Evolutionary conservation across 192 early-diverging fungal species (phyloP), one percentile per base, ranked within the genome.

Genomic region (Neocallimastix lanati): DNA sequence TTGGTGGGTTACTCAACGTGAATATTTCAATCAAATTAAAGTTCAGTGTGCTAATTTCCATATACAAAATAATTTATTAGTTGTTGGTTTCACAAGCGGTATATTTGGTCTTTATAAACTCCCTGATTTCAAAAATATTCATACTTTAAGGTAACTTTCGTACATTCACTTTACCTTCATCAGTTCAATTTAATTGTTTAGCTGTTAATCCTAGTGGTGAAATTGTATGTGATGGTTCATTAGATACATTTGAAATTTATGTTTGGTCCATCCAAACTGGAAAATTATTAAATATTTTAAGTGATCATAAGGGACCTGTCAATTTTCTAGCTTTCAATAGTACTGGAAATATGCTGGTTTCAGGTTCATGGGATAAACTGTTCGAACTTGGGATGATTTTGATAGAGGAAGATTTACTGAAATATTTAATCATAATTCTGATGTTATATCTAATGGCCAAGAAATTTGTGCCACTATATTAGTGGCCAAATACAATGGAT

Each of bases 251-350:
- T 85, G 97, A 98, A 82, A 95, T 99, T 40, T 98, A 91, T 83
- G 92, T 98, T 80, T 99, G 98, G 98, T 94, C 93, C 78, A 94
- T 99, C 81, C 96, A 98, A 83, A 99, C 96, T 0, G 98, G 98
- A n/a, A 95, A 96, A 82, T 86, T 98, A 76, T 85, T 99, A 28
- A 97, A 99, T 82, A 93, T 98, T 78, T 85, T 97, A 28, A 87
- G 90, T 33, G 98, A 96, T 3, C 98, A 99, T 82, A 91, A 93
- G 81, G 98, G 92, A 1, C 97, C 98, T 0, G 89, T 99, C 76
- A 92, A 92, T 79, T 83, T 84, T 11, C 85, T 99, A 77, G 89
- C 89, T 0, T 99, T 99, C 85, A 94, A 93, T 33, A 93, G 94
- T 12, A 87, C 91, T 50, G 94, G 94, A 7, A 58, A 30, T 21